Evolutionary conservation across 148 eudicot species (phyloP).

Genomic region (Diospyros lotus): DNA sequence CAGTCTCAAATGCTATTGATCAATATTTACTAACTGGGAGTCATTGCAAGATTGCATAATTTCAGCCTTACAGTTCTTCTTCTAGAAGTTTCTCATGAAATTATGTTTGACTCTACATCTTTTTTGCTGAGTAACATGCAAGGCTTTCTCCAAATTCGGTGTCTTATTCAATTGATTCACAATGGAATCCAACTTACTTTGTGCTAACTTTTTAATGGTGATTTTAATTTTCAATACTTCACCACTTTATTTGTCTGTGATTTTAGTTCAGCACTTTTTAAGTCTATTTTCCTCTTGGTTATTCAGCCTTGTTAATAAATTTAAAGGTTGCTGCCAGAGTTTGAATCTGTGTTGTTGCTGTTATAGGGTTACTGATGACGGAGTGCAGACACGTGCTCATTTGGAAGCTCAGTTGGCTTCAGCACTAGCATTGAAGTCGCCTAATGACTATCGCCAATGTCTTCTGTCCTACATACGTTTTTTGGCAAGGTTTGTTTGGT

Average conservation of each 20-base stretch:
- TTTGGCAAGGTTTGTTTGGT: slow-evolving; percentile 64
- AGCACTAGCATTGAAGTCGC: slow-evolving; percentile 81
- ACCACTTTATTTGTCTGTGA: background rate
- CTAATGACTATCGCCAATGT: slow-evolving; percentile 86
- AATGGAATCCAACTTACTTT: background rate
- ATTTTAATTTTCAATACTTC: background rate
- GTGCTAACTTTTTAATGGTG: background rate
- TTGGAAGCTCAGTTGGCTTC: slow-evolving; percentile 90
- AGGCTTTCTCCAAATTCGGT: background rate
- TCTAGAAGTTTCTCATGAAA: background rate
- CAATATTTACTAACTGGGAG: background rate
- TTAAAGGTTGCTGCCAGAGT: background rate
- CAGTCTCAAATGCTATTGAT: background rate
- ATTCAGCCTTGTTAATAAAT: background rate
- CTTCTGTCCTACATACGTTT: slow-evolving; percentile 84
- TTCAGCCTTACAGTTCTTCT: background rate
- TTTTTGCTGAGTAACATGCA: background rate
- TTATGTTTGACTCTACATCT: background rate
- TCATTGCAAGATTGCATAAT: background rate
- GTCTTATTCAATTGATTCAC: background rate
- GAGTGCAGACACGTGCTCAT: slow-evolving; percentile 94
- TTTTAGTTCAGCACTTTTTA: background rate
- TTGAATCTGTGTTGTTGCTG: slow-evolving; percentile 10
- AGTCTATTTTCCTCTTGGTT: background rate
- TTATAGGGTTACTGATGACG: slow-evolving; percentile 89